Evolutionary conservation across 2,329 filamentous ascomycete species (phyloP).

Genomic region (Thielaviopsis euricoi): DNA sequence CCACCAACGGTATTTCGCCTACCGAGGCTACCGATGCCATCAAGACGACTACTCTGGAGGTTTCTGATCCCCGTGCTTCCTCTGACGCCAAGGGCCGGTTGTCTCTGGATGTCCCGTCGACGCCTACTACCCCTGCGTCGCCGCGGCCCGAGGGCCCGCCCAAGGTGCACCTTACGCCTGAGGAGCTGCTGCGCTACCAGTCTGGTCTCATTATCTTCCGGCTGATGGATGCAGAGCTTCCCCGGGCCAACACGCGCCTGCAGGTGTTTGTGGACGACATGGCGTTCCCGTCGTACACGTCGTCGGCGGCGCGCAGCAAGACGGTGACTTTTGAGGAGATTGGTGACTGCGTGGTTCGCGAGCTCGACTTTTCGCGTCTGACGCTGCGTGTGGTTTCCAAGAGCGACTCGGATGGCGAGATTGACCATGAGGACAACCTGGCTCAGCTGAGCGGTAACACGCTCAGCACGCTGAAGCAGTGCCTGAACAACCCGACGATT

Average conservation of each 20-base stretch:
- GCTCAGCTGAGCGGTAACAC: conserved; percentile 76
- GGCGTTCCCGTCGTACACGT: conserved; percentile 76
- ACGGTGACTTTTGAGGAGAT: conserved; percentile 72
- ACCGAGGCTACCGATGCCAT: conserved; percentile 8
- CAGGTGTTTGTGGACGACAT: conserved; percentile 92
- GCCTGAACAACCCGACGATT: conserved; percentile 76
- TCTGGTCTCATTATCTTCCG: conserved; percentile 90
- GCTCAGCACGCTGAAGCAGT: conserved; percentile 72
- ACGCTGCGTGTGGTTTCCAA: conserved; percentile 77
- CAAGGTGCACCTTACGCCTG: conserved; percentile 60
- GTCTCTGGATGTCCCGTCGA: conserved; percentile 7
- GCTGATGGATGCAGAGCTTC: conserved; percentile 74
- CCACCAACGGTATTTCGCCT: conserved; percentile 9
- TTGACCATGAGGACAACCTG: conserved; percentile 56
- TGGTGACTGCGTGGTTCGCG: conserved; percentile 87
- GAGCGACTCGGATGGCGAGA: conserved; percentile 54
- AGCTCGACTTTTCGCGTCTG: conserved; percentile 89
- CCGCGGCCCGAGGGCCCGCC: conserved; percentile 37
- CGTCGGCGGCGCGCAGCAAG: conserved; percentile 54
- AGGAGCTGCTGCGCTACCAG: conserved; percentile 74
- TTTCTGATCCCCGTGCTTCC: not conserved
- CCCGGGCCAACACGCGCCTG: conserved; percentile 57
- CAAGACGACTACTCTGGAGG: conserved; percentile 15
- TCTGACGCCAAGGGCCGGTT: conserved; percentile 5
- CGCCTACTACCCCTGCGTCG: conserved; percentile 23